These are phyloP conservation scores for Euphorbia celastroides DNA, from an alignment of 441 rosid genomes.

Conservation along the genomic window DNA sequence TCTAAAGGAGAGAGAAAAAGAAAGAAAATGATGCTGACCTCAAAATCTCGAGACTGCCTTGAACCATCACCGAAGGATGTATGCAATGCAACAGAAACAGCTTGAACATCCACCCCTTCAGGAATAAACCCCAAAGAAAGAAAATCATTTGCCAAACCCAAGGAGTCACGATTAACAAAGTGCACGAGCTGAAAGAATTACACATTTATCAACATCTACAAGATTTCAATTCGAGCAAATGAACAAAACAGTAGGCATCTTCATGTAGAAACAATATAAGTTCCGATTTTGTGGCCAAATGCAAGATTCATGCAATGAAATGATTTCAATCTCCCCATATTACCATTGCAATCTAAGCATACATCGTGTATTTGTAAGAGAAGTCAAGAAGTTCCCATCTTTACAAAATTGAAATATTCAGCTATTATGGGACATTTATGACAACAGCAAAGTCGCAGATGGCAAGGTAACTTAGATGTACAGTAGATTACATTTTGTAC, in stretches of 20 bases:
- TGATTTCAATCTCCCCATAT: neutral
- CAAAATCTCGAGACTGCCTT: conserved; percentile 85
- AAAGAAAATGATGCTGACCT: conserved; percentile 41
- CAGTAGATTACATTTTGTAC: neutral
- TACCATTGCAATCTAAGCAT: conserved; percentile 2
- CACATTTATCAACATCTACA: conserved; percentile 34
- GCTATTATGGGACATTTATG: neutral
- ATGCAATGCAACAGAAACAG: conserved; percentile 79
- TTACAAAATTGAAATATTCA: neutral
- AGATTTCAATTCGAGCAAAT: conserved; percentile 12
- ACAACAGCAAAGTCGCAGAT: neutral
- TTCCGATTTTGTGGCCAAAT: neutral
- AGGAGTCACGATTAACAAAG: conserved; percentile 97
- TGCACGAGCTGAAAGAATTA: conserved; percentile 87
- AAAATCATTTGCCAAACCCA: conserved; percentile 98
- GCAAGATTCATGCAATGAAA: neutral
- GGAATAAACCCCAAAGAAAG: conserved; percentile 99
- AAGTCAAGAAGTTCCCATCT: neutral
- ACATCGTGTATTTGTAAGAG: neutral
- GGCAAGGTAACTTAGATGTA: neutral
- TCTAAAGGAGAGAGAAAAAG: neutral
- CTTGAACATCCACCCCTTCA: conserved; percentile 71
- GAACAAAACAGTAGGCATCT: conserved; percentile 10
- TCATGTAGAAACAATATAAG: neutral
- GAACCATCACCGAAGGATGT: conserved; percentile 70